Base-by-base conservation (phyloP, 2,329 filamentous ascomycete species). In the Purpureocillium takamizusanense region DNA sequence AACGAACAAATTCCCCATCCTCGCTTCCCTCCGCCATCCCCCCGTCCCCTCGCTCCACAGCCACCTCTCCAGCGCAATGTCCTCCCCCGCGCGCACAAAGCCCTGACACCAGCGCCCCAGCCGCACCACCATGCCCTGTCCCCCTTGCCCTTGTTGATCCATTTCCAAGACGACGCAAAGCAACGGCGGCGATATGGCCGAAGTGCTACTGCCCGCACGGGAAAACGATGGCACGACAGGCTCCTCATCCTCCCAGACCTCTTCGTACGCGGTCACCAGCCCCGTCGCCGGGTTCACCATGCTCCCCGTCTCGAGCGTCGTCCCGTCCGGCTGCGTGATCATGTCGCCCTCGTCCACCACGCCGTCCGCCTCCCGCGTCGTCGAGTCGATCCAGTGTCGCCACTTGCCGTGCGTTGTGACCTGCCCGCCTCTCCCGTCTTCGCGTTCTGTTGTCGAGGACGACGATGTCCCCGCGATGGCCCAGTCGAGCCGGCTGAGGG, bases 371-470 rank as follows among this genome's bases (percentile, higher is more conserved):
- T 61, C 50, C 0, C 48, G 37, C 4, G 57, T 62, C 33, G 71
- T 70, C 12, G 69, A 75, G 53, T 81, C 74, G 28, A 83, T 61
- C 70, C 73, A 74, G 54, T 84, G 79, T 3, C 54, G 52, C 71
- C 78, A 83, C 0, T 51, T 56, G 0, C 65, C 63, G 47, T 62
- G 64, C 1, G 50, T 54, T 43, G 25, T 48, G 42, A 31, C 52
- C 21, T 25, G 21, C 21, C 21, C 21, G 21, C 21, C 21, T 10
- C 6, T 10, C 6, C 21, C 21, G 21, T 25, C 52, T 29, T 60
- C 48, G 4, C 50, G 43, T 10, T 45, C 42, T 27, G 27, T 14
- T 5, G 48, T 40, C 21, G 48, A 44, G 1, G 63, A 67, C 0
- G 60, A 62, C 0, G 74, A 74, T 1, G 57, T 66, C 2, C 80